Conservation (phyloP, 1,284 basidiomycete genomes). For the Ceratobasidium sp. region DNA sequence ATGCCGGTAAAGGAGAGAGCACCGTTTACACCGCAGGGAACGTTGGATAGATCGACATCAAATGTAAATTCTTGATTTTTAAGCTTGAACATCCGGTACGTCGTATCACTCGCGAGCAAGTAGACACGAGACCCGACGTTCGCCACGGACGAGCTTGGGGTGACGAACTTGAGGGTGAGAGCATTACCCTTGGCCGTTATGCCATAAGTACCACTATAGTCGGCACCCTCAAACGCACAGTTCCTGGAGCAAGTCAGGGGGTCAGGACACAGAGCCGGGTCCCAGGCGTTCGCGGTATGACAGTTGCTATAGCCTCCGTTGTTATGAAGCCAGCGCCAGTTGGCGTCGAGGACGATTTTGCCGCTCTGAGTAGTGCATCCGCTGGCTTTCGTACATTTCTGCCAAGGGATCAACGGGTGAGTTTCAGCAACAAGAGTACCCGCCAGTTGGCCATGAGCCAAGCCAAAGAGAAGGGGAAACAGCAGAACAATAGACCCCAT, state of each 20-base stretch:
- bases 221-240: slow-evolving; percentile 73
- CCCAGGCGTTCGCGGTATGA: slow-evolving; percentile 62
- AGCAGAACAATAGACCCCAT: slow-evolving; percentile 5
- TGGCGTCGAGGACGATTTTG: slow-evolving; percentile 42
- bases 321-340: slow-evolving; percentile 19
- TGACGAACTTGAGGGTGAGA: slow-evolving; percentile 64
- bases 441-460: slow-evolving; percentile 42
- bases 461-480: slow-evolving; percentile 39
- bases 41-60: slow-evolving; percentile 70
- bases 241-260: slow-evolving; percentile 63
- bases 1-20: slow-evolving; percentile 68
- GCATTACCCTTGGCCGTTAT: slow-evolving; percentile 59
- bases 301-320: slow-evolving; percentile 58
- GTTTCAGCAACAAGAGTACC: slow-evolving; percentile 43
- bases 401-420: slow-evolving; percentile 37
- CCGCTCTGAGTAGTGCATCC: slow-evolving; percentile 41
- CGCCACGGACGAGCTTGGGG: slow-evolving; percentile 53
- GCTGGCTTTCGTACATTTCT: slow-evolving; percentile 37
- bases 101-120: slow-evolving; percentile 62
- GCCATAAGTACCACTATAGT: slow-evolving; percentile 66
- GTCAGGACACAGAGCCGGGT: slow-evolving; percentile 63
- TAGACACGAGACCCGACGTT: slow-evolving; percentile 72
- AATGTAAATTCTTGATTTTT: slow-evolving; percentile 71
- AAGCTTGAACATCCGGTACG: slow-evolving; percentile 68
- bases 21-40: slow-evolving; percentile 71